Percentiles rank a stretch among this genome's conserved stretches.
These are phyloP conservation scores for Friedmanniomyces endolithicus DNA, from an alignment of 495 filamentous ascomycete genomes.

Conservation along the genomic window DNA sequence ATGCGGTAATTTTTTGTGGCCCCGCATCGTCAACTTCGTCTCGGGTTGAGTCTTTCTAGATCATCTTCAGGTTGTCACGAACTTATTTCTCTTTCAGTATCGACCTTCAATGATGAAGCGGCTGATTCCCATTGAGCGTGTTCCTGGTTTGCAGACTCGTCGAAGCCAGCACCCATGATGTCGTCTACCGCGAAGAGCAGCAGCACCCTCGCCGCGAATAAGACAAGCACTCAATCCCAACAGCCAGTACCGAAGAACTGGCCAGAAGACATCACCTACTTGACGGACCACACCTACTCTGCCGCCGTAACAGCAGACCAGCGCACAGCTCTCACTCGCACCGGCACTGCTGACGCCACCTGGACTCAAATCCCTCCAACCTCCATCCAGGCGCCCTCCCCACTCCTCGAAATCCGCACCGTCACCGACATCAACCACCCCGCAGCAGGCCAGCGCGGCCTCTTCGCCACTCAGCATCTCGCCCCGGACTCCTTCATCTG, in stretches of 20 bases:
- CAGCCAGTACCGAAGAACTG: slow-evolving; percentile 33
- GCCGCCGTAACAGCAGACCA: slow-evolving; percentile 27
- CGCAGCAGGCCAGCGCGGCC: slow-evolving; percentile 49
- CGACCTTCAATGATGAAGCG: no score
- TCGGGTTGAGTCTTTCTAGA: no score
- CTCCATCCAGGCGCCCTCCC: slow-evolving; percentile 24
- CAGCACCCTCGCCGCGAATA: neutral
- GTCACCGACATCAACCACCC: slow-evolving; percentile 47
- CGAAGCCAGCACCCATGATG: neutral
- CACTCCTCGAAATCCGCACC: slow-evolving; percentile 40
- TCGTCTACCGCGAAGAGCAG: neutral
- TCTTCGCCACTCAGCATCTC: slow-evolving; percentile 50
- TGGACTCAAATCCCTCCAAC: slow-evolving; percentile 26
- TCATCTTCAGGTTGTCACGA: no score
- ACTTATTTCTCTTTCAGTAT: no score
- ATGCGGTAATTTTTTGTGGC: no score
- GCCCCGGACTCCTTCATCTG: slow-evolving; percentile 46
- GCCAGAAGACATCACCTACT: slow-evolving; percentile 43
- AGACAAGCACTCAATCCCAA: neutral
- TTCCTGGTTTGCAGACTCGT: no score
- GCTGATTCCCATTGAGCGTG: no score
- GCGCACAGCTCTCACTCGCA: slow-evolving; percentile 19
- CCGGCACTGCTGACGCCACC: slow-evolving; percentile 22
- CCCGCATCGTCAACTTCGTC: no score
- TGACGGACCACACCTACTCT: slow-evolving; percentile 40